A percentile compares a stretch with the other conserved stretches of the same genome.
Conservation (phyloP, 345 rosid genomes). For the Gossypium arboreum region DNA sequence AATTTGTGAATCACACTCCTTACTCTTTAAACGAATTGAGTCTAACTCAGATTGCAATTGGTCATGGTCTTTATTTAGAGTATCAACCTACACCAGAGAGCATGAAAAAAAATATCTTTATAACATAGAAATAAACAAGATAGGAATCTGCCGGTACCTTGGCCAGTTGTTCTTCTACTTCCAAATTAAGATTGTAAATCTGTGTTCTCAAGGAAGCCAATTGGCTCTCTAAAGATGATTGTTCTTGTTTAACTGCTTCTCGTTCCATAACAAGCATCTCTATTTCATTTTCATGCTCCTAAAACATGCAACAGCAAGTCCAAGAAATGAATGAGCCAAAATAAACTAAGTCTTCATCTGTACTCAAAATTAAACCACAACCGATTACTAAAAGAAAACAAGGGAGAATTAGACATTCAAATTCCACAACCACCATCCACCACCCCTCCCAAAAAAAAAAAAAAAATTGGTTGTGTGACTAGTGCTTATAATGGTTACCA, state of each 20-base stretch:
- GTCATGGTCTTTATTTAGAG: constrained; percentile 47
- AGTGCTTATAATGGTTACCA: not conserved
- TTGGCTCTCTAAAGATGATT: constrained; percentile 69
- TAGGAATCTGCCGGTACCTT: constrained; percentile 48
- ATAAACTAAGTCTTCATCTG: not conserved
- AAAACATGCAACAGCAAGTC: constrained; percentile 22
- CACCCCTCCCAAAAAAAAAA: not conserved
- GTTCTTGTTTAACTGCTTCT: constrained; percentile 69
- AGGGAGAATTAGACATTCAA: too few species aligned
- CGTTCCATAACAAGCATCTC: constrained; percentile 82
- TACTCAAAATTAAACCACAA: not conserved
- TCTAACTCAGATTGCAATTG: constrained; percentile 66
- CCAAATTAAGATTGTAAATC: constrained; percentile 51
- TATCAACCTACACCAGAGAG: constrained; percentile 52
- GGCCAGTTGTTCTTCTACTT: constrained; percentile 59
- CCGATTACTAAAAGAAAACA: too few species aligned
- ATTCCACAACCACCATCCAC: too few species aligned
- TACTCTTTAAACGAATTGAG: constrained; percentile 65
- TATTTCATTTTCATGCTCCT: constrained; percentile 74
- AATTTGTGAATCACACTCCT: constrained; percentile 88
- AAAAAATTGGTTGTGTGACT: not conserved
- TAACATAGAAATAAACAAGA: not conserved
- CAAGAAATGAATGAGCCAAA: constrained; percentile 5
- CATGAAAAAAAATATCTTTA: constrained; percentile 13
- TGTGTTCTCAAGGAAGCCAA: constrained; percentile 55